Conservation (phyloP, 1,284 basidiomycete genomes). For the Rugosomyces carneus region DNA sequence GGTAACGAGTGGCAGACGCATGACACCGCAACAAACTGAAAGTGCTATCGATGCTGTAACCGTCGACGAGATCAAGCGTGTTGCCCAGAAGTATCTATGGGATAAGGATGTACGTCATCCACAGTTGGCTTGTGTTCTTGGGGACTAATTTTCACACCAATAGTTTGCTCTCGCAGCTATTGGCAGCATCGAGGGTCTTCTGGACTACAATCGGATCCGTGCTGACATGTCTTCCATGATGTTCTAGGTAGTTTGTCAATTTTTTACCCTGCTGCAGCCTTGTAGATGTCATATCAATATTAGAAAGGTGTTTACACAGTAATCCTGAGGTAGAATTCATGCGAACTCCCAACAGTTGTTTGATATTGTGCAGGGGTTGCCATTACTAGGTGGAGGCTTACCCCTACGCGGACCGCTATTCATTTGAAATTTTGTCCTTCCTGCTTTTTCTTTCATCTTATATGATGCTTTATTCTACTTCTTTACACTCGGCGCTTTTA, state of each 20-base stretch:
- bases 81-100: constrained; percentile 96
- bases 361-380: no score
- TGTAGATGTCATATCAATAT: no score
- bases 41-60: constrained; percentile 86
- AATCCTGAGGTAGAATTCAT: no score
- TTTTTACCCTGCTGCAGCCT: no score
- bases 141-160: constrained; percentile 14
- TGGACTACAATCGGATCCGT: constrained; percentile 80
- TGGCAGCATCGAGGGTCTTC: constrained; percentile 84
- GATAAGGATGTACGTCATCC: constrained; percentile 80
- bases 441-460: no score
- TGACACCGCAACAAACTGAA: constrained; percentile 94
- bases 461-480: no score
- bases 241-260: constrained; percentile 47
- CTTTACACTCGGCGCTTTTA: no score
- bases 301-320: no score
- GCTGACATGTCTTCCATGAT: constrained; percentile 75
- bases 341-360: no score
- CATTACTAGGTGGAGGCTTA: no score
- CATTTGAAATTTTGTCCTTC: no score
- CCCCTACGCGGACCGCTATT: no score
- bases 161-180: constrained; percentile 79
- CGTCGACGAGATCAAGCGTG: constrained; percentile 87
- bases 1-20: constrained; percentile 86
- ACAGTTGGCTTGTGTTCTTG: constrained; percentile 7